These are phyloP conservation scores for Syncephalis fuscata DNA, from an alignment of 371 early-diverging fungal genomes.

Conservation along the genomic window DNA sequence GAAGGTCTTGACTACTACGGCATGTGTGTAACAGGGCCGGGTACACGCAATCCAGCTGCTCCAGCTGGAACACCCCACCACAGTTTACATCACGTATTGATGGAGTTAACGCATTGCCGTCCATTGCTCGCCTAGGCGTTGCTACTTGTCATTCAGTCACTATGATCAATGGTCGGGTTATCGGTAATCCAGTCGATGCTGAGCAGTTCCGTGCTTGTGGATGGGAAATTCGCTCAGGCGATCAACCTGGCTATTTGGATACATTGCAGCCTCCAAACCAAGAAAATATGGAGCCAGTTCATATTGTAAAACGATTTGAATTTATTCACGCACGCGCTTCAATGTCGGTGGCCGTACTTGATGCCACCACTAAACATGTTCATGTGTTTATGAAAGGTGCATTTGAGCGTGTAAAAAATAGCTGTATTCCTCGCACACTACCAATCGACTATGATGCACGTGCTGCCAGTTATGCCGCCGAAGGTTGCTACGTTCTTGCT, in stretches of 20 bases:
- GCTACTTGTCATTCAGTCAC: slow-evolving; percentile 68
- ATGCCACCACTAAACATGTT: slow-evolving; percentile 27
- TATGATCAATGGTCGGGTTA: slow-evolving; percentile 39
- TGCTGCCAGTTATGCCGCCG: slow-evolving; percentile 33
- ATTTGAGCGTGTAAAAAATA: slow-evolving; percentile 53
- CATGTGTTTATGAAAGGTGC: slow-evolving; percentile 71
- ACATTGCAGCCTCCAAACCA: slow-evolving; percentile 17
- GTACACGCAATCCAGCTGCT: too few relatives aligned
- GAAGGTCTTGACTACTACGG: slow-evolving; percentile 7
- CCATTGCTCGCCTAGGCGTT: slow-evolving; percentile 15
- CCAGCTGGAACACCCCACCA: too few relatives aligned
- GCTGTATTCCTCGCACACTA: slow-evolving; percentile 24
- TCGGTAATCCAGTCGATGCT: slow-evolving; percentile 89
- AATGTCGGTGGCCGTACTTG: slow-evolving; percentile 65
- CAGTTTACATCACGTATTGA: too few relatives aligned
- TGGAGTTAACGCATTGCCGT: too few relatives aligned
- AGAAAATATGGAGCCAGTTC: slow-evolving; percentile 12
- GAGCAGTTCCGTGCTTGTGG: slow-evolving; percentile 74
- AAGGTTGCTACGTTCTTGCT: slow-evolving; percentile 75
- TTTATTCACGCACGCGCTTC: slow-evolving; percentile 74
- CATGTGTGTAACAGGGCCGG: not conserved
- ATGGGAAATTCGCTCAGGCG: slow-evolving; percentile 10
- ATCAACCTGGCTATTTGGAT: slow-evolving; percentile 17
- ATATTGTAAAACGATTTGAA: slow-evolving; percentile 58
- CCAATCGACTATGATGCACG: slow-evolving; percentile 42